Evolutionary conservation across 805 yeast genomes (phyloP).

Genomic region (Yamadazyma scolyti): DNA sequence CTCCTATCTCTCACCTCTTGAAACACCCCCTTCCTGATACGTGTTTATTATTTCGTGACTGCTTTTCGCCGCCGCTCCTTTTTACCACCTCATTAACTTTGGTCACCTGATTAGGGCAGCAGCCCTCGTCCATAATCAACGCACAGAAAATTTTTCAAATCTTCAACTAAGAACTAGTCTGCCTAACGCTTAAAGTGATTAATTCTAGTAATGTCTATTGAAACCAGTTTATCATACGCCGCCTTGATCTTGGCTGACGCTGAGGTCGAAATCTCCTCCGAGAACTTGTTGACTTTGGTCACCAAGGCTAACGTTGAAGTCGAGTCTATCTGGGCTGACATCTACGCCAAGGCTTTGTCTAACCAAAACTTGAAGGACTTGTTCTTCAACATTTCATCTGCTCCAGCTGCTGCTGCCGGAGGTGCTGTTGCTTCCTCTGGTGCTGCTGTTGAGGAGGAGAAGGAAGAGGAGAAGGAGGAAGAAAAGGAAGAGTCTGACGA

Average conservation of each 20-base stretch:
- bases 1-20: no score
- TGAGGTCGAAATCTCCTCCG: constrained; percentile 43
- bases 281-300: constrained; percentile 41
- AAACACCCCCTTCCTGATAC: no score
- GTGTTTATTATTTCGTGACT: no score
- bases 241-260: constrained; percentile 49
- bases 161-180: constrained; percentile 44
- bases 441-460: constrained; percentile 32
- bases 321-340: constrained; percentile 46
- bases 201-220: constrained; percentile 49
- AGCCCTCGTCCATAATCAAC: background rate
- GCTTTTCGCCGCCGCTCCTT: no score
- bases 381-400: constrained; percentile 47
- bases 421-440: constrained; percentile 33
- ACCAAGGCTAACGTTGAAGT: constrained; percentile 41
- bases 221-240: constrained; percentile 48
- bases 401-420: constrained; percentile 41
- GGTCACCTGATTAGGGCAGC: no score
- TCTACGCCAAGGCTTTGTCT: constrained; percentile 46
- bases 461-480: constrained; percentile 29
- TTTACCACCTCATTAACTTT: no score
- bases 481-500: constrained; percentile 35
- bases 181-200: constrained; percentile 47
- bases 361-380: constrained; percentile 46
- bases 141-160: constrained; percentile 3